Conservation (phyloP, 2,329 filamentous ascomycete genomes). For the Ascosphaera apis region DNA sequence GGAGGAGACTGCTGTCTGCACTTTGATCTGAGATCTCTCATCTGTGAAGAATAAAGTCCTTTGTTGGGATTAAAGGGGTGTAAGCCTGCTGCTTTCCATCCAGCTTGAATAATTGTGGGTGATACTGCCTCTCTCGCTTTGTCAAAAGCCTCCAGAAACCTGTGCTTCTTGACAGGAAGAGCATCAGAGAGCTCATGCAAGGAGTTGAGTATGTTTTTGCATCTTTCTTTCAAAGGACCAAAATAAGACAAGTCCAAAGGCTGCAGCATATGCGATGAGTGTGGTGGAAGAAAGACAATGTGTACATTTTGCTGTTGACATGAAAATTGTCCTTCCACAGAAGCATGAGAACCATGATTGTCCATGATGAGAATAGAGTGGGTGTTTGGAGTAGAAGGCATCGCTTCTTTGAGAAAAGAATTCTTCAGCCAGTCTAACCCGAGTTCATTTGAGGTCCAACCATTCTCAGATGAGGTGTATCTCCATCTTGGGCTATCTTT, state of each 20-base stretch:
- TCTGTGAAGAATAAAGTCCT: no score
- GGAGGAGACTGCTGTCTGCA: no score
- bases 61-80: no score
- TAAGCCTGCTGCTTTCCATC: no score
- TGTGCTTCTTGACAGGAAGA: no score
- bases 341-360: slow-evolving; percentile 1
- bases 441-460: slow-evolving; percentile 2
- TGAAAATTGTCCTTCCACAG: background rate
- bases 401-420: background rate
- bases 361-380: slow-evolving; percentile 1
- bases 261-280: slow-evolving; percentile 2
- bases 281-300: slow-evolving; percentile 2
- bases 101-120: no score
- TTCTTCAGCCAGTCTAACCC: slow-evolving; percentile 1
- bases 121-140: no score
- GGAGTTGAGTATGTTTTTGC: background rate
- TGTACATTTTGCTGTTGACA: slow-evolving; percentile 2
- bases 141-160: no score
- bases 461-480: background rate
- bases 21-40: no score
- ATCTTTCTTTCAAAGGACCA: background rate
- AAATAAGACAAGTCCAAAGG: slow-evolving; percentile 1
- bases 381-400: background rate
- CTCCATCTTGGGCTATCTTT: background rate
- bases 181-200: no score